Evolutionary conservation across 306 rosid species (phyloP).

Genomic region (Biancaea sappan): DNA sequence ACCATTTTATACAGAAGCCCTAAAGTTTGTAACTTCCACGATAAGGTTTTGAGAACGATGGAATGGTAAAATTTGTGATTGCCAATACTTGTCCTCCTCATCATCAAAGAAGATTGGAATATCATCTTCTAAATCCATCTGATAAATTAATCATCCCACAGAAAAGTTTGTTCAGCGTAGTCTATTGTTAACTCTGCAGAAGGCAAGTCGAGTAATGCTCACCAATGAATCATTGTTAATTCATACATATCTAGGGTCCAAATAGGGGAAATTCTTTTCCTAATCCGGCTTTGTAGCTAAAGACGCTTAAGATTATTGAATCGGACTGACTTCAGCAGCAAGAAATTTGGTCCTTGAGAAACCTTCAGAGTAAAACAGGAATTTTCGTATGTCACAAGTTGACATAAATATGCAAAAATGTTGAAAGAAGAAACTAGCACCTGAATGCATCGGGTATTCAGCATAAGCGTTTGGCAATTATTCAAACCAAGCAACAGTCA

Average conservation of each 20-base stretch:
- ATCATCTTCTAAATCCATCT: background rate
- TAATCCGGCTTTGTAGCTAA: background rate
- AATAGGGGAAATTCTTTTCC: background rate
- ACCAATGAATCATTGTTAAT: background rate
- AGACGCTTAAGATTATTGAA: slow-evolving; percentile 4
- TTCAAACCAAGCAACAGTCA: background rate
- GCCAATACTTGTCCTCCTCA: background rate
- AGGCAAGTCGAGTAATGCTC: background rate
- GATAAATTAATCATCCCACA: background rate
- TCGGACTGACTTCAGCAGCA: background rate
- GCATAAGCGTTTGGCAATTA: background rate
- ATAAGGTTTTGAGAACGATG: background rate
- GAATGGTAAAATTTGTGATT: background rate
- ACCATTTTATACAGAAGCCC: background rate
- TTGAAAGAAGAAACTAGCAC: background rate
- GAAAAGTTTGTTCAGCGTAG: background rate
- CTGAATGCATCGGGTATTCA: background rate
- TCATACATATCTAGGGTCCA: background rate
- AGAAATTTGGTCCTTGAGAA: background rate
- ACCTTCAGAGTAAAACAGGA: background rate
- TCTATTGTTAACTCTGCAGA: background rate
- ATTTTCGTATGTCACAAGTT: background rate
- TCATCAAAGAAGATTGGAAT: background rate
- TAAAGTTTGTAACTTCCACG: background rate
- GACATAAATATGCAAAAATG: background rate